phyloP scores from a whole-genome alignment of 164 flowering plant species.

The Brasenia schreberi region DNA sequence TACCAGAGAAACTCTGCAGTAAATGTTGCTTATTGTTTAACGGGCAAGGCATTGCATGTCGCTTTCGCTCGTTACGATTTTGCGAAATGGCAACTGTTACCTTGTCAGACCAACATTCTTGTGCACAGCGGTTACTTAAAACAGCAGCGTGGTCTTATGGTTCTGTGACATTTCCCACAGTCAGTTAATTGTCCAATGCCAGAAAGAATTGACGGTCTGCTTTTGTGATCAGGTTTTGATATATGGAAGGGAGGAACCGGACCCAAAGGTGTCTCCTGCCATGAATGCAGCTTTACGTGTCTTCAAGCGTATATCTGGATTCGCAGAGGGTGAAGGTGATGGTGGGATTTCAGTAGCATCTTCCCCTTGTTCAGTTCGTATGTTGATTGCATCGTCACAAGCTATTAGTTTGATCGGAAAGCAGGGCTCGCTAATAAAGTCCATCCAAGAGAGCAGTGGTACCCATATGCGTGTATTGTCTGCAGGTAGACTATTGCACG shows the following conservation, averaged over 20 bases:
- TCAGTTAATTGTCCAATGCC: not conserved
- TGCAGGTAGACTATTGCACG: conserved; percentile 28
- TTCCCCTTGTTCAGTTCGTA: conserved; percentile 39
- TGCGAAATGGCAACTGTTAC: not conserved
- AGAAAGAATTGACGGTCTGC: not conserved
- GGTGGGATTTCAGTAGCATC: conserved; percentile 30
- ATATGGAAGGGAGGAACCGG: conserved; percentile 85
- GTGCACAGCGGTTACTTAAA: not conserved
- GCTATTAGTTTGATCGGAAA: conserved; percentile 86
- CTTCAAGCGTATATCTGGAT: conserved; percentile 64
- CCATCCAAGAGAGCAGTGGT: conserved; percentile 68
- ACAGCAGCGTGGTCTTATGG: not conserved
- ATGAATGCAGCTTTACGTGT: conserved; percentile 80
- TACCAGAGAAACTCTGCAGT: no score
- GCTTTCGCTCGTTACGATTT: not conserved
- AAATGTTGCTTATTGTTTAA: no score
- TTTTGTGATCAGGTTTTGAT: conserved; percentile 47
- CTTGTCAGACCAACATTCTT: not conserved
- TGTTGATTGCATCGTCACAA: conserved; percentile 71
- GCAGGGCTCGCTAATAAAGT: conserved; percentile 69
- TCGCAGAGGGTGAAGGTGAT: conserved; percentile 43
- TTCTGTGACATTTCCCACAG: not conserved
- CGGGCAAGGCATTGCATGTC: no score
- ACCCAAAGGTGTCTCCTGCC: conserved; percentile 68
- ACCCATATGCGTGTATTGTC: conserved; percentile 67